Base-by-base conservation (phyloP, 148 eudicot genomes). In the Arbutus unedo region DNA sequence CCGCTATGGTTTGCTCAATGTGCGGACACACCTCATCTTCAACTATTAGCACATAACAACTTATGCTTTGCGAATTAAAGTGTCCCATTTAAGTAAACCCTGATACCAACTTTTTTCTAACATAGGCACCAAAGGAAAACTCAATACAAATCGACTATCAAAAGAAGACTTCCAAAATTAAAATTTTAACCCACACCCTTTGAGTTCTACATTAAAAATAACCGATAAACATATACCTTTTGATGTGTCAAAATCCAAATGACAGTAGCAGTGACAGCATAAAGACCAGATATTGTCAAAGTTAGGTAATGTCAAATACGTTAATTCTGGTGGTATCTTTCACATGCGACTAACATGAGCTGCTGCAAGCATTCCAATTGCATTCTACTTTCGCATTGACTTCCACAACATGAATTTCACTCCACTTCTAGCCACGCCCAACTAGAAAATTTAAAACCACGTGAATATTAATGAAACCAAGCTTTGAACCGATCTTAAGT, bases 401-500 rank as follows among this genome's bases (percentile, higher is more conserved):
- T 79, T 66, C 72, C 55, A 48, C 25, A 25, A 50, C 82, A 74
- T 18, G 8, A 43, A 16, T 66, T 66, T 79, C 82, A 79, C 59
- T 64, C 82, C 45, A 79, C 59, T 64, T 47, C 41, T 66, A 79
- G 9, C 53, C 55, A n/a, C 38, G 57, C 23, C 23, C 60, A 79
- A 41, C 82, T 79, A 66, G 57, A 38, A 48, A 79, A 48, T 3
- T 76, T 13, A 50, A 48, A 79, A 62, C 41, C 8, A 79, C 6
- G 4, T 25, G 31, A 45, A 43, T 15, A 49, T 10, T 64, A 48
- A 48, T 31, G 38, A 48, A 31, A 19, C 23, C 49, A 21, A 79
- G 13, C 43, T 8, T 45, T 4, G 45, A 79, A 53, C 25, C 31
- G 4, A 70, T n/a, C 77, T 80, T 50, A 50, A 66, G 16, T 31